These are phyloP conservation scores for Metschnikowia noctiluminum DNA, from an alignment of 805 yeast species.

Conservation along the genomic window DNA sequence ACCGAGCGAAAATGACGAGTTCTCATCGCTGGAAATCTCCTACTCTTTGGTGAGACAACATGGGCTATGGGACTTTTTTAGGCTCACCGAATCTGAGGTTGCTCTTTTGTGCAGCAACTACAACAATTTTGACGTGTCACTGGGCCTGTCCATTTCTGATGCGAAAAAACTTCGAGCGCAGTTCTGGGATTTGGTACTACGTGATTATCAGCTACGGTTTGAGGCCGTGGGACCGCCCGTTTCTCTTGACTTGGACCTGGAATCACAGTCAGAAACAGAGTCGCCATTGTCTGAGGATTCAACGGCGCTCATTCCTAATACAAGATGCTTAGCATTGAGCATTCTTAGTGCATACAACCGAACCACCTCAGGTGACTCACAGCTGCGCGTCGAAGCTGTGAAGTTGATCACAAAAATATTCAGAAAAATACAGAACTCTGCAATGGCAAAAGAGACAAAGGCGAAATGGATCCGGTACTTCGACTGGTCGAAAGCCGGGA, in stretches of 20 bases:
- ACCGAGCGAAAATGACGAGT: constrained; percentile 5
- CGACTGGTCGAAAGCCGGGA: constrained; percentile 11
- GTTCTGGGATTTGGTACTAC: constrained; percentile 31
- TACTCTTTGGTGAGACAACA: neutral
- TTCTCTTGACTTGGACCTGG: neutral
- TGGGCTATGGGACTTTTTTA: constrained; percentile 8
- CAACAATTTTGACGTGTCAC: constrained; percentile 22
- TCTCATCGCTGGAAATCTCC: constrained; percentile 1
- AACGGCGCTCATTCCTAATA: constrained; percentile 11
- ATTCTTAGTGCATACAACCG: constrained; percentile 4
- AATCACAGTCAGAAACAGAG: neutral
- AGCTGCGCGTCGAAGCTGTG: neutral
- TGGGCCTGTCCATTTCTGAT: constrained; percentile 17
- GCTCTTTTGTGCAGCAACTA: constrained; percentile 12
- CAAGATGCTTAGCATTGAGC: constrained; percentile 15
- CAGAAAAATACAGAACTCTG: constrained; percentile 8
- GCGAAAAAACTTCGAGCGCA: constrained; percentile 26
- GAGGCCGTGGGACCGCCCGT: neutral
- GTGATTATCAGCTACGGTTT: constrained; percentile 15
- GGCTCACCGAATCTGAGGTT: constrained; percentile 24
- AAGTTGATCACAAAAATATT: constrained; percentile 8
- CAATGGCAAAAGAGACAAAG: constrained; percentile 10
- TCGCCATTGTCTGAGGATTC: neutral
- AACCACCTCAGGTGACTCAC: neutral
- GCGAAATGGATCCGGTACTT: constrained; percentile 13